Percentiles rank a stretch among this genome's conserved stretches.
These are phyloP conservation scores for Pestalotiopsis sp. DNA, from an alignment of 2,329 filamentous ascomycete species.

Conservation along the genomic window DNA sequence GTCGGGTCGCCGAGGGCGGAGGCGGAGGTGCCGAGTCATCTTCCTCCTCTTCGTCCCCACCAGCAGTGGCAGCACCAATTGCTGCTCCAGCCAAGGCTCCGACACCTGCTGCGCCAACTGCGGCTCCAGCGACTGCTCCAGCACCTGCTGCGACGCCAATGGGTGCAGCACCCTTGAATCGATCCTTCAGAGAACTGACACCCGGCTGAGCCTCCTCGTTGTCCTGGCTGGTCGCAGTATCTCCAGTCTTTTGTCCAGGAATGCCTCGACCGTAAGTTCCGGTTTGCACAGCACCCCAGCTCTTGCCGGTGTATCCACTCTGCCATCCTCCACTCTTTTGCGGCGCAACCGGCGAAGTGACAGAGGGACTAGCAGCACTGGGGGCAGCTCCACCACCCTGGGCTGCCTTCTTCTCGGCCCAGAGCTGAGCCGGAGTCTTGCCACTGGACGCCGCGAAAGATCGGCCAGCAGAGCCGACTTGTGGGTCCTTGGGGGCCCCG, in stretches of 20 bases:
- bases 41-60: constrained; percentile 36
- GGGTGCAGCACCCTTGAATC: constrained; percentile 66
- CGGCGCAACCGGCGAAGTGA: constrained; percentile 58
- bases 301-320: constrained; percentile 88
- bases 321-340: constrained; percentile 84
- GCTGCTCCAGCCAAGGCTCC: constrained; percentile 24
- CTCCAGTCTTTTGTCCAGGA: constrained; percentile 66
- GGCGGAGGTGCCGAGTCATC: constrained; percentile 62
- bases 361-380: constrained; percentile 43
- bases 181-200: constrained; percentile 76
- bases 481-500: constrained; percentile 47
- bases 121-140: constrained; percentile 19
- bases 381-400: constrained; percentile 66
- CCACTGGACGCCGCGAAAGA: constrained; percentile 94
- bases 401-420: constrained; percentile 95
- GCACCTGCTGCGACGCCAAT: constrained; percentile 33
- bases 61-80: constrained; percentile 31
- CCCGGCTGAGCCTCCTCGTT: constrained; percentile 56
- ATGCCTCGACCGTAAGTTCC: constrained; percentile 69
- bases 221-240: constrained; percentile 42
- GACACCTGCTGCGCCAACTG: constrained; percentile 30
- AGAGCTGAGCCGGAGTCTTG: constrained; percentile 94
- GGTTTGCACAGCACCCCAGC: constrained; percentile 83
- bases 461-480: constrained; percentile 78
- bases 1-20: constrained; percentile 63